Evolutionary conservation across 108 stramenopile species (phyloP).

Genomic region (Skeletonema tropicum): DNA sequence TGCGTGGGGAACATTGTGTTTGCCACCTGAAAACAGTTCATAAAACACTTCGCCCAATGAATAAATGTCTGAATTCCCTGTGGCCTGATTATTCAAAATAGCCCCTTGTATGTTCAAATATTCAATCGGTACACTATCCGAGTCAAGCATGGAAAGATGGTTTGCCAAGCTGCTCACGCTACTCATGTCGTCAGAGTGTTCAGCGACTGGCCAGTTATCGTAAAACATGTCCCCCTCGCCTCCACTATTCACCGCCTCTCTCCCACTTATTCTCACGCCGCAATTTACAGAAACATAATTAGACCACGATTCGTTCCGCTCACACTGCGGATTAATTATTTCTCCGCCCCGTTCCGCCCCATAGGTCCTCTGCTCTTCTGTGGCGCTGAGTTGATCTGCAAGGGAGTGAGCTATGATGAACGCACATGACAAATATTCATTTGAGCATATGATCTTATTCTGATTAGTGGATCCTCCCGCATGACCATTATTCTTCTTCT

Average conservation of each 20-base stretch:
- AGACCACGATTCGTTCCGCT: background rate
- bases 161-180: background rate
- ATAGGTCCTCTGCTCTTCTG: background rate
- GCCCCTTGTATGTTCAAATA: background rate
- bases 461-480: background rate
- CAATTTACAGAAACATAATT: background rate
- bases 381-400: background rate
- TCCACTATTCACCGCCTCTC: too few relatives aligned
- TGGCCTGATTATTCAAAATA: background rate
- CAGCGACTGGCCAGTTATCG: background rate
- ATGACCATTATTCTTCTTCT: background rate
- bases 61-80: background rate
- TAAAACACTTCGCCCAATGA: constrained; percentile 10
- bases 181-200: background rate
- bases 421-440: background rate
- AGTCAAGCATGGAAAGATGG: background rate
- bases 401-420: background rate
- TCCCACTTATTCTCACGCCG: background rate
- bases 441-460: background rate
- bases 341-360: background rate
- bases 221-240: too few relatives aligned
- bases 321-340: background rate
- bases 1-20: background rate
- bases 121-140: background rate
- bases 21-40: constrained; percentile 5